Evolutionary conservation across 192 early-diverging fungal species (phyloP).

Genomic region (Radiomyces spectabilis): DNA sequence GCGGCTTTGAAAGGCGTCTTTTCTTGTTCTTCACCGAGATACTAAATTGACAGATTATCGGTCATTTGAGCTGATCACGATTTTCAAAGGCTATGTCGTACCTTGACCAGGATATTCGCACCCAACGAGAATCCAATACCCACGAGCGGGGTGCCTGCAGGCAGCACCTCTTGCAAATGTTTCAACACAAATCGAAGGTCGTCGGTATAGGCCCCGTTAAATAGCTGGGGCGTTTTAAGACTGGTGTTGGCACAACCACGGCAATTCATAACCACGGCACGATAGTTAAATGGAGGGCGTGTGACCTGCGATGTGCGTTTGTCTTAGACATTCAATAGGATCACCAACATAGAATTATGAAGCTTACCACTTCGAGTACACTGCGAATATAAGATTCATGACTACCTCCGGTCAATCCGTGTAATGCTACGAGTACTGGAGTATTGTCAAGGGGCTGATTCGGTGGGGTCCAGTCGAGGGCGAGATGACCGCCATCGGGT

Average conservation of each 20-base stretch:
- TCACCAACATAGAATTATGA: not conserved
- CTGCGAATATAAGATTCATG: slow-evolving; percentile 85
- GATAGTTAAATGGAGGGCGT: slow-evolving; percentile 51
- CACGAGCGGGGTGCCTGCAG: slow-evolving; percentile 58
- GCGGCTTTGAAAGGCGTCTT: slow-evolving; percentile 67
- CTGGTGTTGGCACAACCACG: slow-evolving; percentile 83
- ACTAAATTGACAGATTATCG: too few relatives aligned
- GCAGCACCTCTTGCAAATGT: slow-evolving; percentile 42
- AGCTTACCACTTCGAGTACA: slow-evolving; percentile 49
- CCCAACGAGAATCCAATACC: slow-evolving; percentile 89
- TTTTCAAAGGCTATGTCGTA: slow-evolving; percentile 5
- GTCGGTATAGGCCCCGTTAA: slow-evolving; percentile 74
- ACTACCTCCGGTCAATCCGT: slow-evolving; percentile 90
- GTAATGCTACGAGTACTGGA: slow-evolving; percentile 76
- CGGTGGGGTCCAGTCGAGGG: slow-evolving; percentile 82
- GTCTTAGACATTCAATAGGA: not conserved
- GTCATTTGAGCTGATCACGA: not conserved
- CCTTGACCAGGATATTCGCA: slow-evolving; percentile 86
- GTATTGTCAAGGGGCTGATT: slow-evolving; percentile 42
- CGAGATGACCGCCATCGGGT: slow-evolving; percentile 78
- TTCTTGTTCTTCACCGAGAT: slow-evolving; percentile 75
- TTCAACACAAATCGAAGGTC: slow-evolving; percentile 61
- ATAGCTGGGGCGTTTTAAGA: slow-evolving; percentile 72
- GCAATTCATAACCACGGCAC: slow-evolving; percentile 81
- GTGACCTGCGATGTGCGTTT: slow-evolving; percentile 27